Conservation (phyloP, 176 grass and related monocot genomes). For the Olyra latifolia region DNA sequence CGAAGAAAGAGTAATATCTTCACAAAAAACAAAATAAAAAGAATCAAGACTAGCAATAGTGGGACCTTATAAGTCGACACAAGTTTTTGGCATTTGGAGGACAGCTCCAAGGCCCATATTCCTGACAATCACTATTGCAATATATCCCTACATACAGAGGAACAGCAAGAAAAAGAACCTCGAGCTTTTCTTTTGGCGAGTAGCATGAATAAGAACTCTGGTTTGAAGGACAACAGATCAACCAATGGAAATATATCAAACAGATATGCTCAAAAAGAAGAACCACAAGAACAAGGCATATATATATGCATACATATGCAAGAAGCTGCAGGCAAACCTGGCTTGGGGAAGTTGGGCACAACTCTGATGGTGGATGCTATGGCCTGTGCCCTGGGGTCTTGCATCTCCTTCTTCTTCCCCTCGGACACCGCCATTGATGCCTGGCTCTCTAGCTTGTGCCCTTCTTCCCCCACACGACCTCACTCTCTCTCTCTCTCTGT, state of each 20-base stretch:
- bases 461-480: not conserved
- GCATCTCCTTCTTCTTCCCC: conserved; percentile 31
- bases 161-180: not conserved
- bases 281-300: not conserved
- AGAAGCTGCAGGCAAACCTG: conserved; percentile 26
- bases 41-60: not conserved
- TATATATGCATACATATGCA: not conserved
- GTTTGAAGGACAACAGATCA: not conserved
- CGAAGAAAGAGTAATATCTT: not conserved
- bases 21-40: not conserved
- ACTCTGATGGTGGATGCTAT: conserved; percentile 56
- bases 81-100: not conserved
- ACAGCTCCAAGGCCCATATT: not conserved
- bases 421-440: conserved; percentile 29
- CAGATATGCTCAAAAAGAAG: not conserved
- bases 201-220: not conserved
- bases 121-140: not conserved
- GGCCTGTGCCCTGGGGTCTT: conserved; percentile 30
- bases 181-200: not conserved
- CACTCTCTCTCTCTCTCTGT: not conserved
- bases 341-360: conserved; percentile 55
- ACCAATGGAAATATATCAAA: not conserved
- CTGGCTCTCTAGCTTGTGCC: not conserved
- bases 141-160: not conserved
- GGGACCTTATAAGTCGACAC: not conserved